A percentile compares a stretch with the other conserved stretches of the same genome.
phyloP scores from a whole-genome alignment of 2,329 filamentous ascomycete species.

The Teratosphaeriaceae sp. region DNA sequence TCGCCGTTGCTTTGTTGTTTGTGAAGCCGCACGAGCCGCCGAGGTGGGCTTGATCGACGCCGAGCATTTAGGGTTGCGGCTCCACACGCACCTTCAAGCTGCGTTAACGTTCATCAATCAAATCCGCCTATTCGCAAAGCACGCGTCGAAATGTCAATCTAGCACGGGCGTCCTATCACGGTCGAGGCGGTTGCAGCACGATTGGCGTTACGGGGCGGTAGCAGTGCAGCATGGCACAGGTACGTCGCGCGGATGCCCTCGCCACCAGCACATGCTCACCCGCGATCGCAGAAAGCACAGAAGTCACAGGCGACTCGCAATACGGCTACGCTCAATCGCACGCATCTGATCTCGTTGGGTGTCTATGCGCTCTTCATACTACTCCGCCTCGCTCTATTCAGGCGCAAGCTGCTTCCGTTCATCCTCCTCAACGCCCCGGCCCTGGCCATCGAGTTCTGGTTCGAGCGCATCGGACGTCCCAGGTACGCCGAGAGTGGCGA shows the following conservation, averaged over 20 bases:
- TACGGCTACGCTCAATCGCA: constrained; percentile 65
- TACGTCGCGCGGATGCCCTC: constrained; percentile 7
- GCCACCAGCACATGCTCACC: constrained; percentile 3
- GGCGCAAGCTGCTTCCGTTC: constrained; percentile 54
- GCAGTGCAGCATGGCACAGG: constrained; percentile 20
- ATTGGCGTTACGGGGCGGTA: not conserved
- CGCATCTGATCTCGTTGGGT: constrained; percentile 67
- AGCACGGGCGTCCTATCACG: too few relatives aligned
- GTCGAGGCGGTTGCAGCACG: too few relatives aligned
- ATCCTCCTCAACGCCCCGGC: constrained; percentile 65
- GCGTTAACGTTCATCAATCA: too few relatives aligned
- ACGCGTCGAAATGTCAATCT: too few relatives aligned
- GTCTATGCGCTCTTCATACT: constrained; percentile 71
- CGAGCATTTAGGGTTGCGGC: not conserved
- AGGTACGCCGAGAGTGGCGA: constrained; percentile 61
- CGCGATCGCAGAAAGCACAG: constrained; percentile 40
- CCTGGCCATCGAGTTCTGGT: constrained; percentile 72
- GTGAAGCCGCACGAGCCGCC: constrained; percentile 2
- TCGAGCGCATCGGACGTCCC: constrained; percentile 79
- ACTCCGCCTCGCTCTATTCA: constrained; percentile 57
- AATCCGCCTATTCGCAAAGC: too few relatives aligned
- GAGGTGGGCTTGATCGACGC: not conserved
- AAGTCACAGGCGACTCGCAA: constrained; percentile 71
- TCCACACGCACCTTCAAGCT: too few relatives aligned
- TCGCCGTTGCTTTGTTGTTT: constrained; percentile 1